Evolutionary conservation across 371 early-diverging fungal species (phyloP), one percentile per base, ranked within the genome.

Genomic region (Circinella minor): DNA sequence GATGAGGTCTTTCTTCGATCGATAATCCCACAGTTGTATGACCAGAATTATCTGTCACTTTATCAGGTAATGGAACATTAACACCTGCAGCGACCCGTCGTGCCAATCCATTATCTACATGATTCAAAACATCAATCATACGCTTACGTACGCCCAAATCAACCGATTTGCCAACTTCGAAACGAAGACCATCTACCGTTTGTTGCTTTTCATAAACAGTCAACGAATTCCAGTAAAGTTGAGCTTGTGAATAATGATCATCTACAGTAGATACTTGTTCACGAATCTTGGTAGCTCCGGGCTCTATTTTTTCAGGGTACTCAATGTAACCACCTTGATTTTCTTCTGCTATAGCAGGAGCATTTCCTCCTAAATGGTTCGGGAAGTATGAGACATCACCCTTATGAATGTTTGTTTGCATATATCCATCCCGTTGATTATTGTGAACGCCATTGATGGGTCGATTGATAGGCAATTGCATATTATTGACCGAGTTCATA

Each of bases 371-470:
- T 9, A 77, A 15, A 1, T 47, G 67, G 48, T 77, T 79, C 54
- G 81, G 79, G 43, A 57, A 79, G 37, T 81, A 81, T 37, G 76
- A 57, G 3, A 81, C 81, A 7, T 57, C 27, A 0, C 81, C 81
- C 27, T 71, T 72, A 57, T 74, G 65, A 8, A 81, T 64, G 1
- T 71, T 71, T 17, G 34, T 66, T 67, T 77, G 68, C 68, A 71
- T 80, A 68, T 66, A 79, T 1, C 87, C 89, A 74, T 85, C 89
- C 37, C 89, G 85, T 63, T 86, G 81, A 61, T 84, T 80, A 77
- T 88, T 85, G 71, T 74, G 74, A 18, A 83, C 81, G 17, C 81
- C 70, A 18, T 66, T 64, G 20, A 81, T 43, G 7, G 87, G 83
- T 34, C 73, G 75, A 67, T 88, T 88, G 72, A 87, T 86, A 43